Conservation (phyloP, 2,329 filamentous ascomycete genomes). For the Huntiella moniliformis region DNA sequence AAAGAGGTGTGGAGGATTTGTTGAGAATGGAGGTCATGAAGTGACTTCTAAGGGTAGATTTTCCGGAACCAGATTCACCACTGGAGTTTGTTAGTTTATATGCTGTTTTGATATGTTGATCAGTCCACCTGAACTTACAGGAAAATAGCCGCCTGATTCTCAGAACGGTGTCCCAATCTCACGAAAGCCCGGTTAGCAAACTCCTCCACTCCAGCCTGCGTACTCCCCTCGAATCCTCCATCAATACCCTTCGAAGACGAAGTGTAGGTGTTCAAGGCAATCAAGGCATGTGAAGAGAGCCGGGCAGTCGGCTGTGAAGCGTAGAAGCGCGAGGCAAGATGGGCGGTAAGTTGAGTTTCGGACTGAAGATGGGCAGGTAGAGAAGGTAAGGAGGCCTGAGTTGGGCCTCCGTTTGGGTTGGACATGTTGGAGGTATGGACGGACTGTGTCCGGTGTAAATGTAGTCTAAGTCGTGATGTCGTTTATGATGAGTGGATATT, state of each 20-base stretch:
- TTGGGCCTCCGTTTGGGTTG: conserved; percentile 19
- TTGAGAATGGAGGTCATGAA: conserved; percentile 68
- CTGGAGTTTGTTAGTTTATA: conserved; percentile 26
- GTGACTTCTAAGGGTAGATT: conserved; percentile 85
- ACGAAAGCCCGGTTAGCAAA: conserved; percentile 73
- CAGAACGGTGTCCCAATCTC: conserved; percentile 67
- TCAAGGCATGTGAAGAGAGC: conserved; percentile 77
- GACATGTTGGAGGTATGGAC: conserved; percentile 12
- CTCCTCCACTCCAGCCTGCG: conserved; percentile 82
- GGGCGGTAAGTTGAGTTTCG: conserved; percentile 61
- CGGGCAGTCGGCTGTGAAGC: conserved; percentile 72
- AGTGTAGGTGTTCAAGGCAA: conserved; percentile 88
- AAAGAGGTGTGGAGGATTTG: conserved; percentile 82
- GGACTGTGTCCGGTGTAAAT: not conserved
- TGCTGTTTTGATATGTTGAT: not conserved
- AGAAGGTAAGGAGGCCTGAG: conserved; percentile 63
- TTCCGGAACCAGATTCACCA: conserved; percentile 88
- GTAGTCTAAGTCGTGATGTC: not conserved
- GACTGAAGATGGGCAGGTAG: conserved; percentile 68
- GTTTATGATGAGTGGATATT: not conserved
- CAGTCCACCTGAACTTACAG: conserved; percentile 41
- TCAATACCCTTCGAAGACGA: conserved; percentile 73
- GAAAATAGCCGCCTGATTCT: conserved; percentile 86
- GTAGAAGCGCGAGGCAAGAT: conserved; percentile 80
- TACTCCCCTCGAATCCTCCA: conserved; percentile 80